Conservation (phyloP, 2,329 filamentous ascomycete species). For the Bipolaris cookei region DNA sequence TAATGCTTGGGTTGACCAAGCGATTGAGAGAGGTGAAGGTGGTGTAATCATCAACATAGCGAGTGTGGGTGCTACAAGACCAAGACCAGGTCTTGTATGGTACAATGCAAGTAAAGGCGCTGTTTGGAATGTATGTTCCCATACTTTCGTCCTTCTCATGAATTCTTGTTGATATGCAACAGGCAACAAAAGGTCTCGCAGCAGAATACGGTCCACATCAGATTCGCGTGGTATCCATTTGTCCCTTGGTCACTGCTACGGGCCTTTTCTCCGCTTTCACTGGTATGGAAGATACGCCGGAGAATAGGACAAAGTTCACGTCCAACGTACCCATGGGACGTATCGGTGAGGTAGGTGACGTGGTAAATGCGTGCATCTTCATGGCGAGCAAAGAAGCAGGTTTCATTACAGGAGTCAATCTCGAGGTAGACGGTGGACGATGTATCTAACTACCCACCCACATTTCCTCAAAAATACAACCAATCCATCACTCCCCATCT, state of each 20-base stretch:
- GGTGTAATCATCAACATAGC: conserved; percentile 71
- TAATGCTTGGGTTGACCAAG: conserved; percentile 65
- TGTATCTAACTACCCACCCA: conserved; percentile 34
- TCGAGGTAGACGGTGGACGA: conserved; percentile 50
- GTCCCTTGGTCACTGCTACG: conserved; percentile 71
- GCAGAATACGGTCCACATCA: conserved; percentile 75
- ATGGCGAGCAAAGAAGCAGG: conserved; percentile 64
- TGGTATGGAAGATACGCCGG: conserved; percentile 66
- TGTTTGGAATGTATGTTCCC: conserved; percentile 60
- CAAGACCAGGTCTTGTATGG: conserved; percentile 69
- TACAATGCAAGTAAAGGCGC: conserved; percentile 74
- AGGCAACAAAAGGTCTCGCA: conserved; percentile 69
- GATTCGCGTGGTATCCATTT: conserved; percentile 76
- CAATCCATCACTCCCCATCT: not conserved
- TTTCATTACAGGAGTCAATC: conserved; percentile 64
- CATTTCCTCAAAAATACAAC: not conserved
- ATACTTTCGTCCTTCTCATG: not conserved
- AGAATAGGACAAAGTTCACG: conserved; percentile 60
- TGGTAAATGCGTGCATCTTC: conserved; percentile 63
- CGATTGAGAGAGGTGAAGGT: conserved; percentile 62
- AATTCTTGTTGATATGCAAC: conserved; percentile 23
- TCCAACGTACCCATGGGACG: conserved; percentile 64
- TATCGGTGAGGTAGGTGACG: conserved; percentile 67
- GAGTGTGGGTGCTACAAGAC: conserved; percentile 67
- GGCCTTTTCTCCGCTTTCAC: conserved; percentile 66